These are phyloP conservation scores for Saxispiralis lemnorum DNA, from an alignment of 495 filamentous ascomycete species.

Conservation along the genomic window DNA sequence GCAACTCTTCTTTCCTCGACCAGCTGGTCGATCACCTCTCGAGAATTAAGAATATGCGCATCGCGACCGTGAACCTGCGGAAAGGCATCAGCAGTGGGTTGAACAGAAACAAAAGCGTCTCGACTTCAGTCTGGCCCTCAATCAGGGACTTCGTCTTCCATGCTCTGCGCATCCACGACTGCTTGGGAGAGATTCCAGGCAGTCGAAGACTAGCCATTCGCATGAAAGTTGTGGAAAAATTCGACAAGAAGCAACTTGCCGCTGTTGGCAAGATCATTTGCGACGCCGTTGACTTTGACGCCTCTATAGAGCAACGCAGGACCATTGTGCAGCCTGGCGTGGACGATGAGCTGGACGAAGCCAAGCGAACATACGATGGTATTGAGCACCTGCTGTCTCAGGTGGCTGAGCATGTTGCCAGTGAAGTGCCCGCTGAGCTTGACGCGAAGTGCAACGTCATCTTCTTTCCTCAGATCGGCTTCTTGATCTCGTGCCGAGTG, in stretches of 20 bases:
- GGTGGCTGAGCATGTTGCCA: slow-evolving; percentile 43
- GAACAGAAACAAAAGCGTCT: slow-evolving; percentile 38
- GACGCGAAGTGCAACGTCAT: slow-evolving; percentile 55
- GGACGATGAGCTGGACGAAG: slow-evolving; percentile 56
- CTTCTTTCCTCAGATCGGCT: slow-evolving; percentile 82
- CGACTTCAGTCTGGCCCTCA: slow-evolving; percentile 53
- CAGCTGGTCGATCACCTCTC: slow-evolving; percentile 46
- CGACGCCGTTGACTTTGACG: slow-evolving; percentile 65
- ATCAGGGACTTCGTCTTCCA: slow-evolving; percentile 44
- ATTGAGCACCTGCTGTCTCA: slow-evolving; percentile 53
- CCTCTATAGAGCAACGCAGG: slow-evolving; percentile 52
- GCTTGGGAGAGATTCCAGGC: slow-evolving; percentile 42
- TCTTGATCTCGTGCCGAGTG: slow-evolving; percentile 58
- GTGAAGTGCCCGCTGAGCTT: slow-evolving; percentile 42
- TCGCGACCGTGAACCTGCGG: slow-evolving; percentile 49
- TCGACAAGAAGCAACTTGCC: slow-evolving; percentile 33
- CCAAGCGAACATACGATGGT: slow-evolving; percentile 63
- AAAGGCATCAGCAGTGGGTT: slow-evolving; percentile 54
- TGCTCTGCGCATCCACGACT: slow-evolving; percentile 49
- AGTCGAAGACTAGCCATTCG: slow-evolving; percentile 38
- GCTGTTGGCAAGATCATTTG: slow-evolving; percentile 52
- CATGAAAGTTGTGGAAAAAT: slow-evolving; percentile 31
- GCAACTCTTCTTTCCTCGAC: slow-evolving; percentile 42
- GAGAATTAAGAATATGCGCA: slow-evolving; percentile 63
- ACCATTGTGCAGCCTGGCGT: slow-evolving; percentile 58